These are phyloP conservation scores for Ceratobasidium sp. DNA, from an alignment of 1,284 basidiomycete genomes.

Conservation along the genomic window DNA sequence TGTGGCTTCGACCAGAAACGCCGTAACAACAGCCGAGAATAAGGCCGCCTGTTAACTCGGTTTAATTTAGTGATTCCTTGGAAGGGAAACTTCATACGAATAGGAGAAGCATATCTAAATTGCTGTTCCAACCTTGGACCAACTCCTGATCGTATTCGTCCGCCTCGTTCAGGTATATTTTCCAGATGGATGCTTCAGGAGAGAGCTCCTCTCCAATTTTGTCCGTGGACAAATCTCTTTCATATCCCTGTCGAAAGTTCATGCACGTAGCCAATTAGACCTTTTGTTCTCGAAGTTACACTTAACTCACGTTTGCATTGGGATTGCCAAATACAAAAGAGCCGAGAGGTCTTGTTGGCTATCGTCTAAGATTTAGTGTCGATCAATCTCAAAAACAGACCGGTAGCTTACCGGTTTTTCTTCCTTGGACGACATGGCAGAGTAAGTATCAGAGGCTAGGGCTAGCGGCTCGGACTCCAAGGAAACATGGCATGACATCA, in stretches of 20 bases:
- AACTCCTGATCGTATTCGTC: not conserved
- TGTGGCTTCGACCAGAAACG: conserved; percentile 25
- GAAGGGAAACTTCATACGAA: not conserved
- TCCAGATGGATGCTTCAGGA: not conserved
- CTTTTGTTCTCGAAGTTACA: too few relatives aligned
- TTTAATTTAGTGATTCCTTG: not conserved
- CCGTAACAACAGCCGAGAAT: conserved; percentile 28
- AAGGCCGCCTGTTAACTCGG: conserved; percentile 2
- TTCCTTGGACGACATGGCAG: not conserved
- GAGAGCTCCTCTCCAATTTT: conserved; percentile 13
- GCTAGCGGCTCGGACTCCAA: not conserved
- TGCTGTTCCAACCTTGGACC: not conserved
- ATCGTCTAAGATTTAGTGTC: too few relatives aligned
- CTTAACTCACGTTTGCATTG: too few relatives aligned
- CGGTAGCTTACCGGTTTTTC: too few relatives aligned
- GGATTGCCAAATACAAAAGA: too few relatives aligned
- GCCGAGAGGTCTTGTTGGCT: too few relatives aligned
- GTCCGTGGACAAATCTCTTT: not conserved
- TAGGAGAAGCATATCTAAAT: conserved; percentile 6
- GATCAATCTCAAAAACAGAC: too few relatives aligned
- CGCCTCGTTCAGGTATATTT: not conserved
- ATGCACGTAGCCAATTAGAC: too few relatives aligned
- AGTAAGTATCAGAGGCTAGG: not conserved
- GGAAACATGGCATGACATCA: not conserved
- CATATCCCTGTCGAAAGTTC: too few relatives aligned